phyloP scores from a whole-genome alignment of 345 rosid species.

The Eucalyptus tenuipes region DNA sequence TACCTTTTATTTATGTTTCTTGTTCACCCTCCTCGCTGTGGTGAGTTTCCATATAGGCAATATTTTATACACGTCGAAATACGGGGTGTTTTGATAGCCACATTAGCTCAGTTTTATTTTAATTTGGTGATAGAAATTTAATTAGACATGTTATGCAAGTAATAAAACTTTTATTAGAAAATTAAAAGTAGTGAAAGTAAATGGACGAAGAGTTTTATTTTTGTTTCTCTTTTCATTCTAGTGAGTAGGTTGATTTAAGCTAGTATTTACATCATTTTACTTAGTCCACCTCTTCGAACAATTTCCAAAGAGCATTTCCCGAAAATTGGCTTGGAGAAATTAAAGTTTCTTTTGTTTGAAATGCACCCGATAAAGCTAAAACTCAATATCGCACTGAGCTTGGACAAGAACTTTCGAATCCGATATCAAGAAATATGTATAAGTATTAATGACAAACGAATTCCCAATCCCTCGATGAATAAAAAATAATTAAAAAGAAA shows the following conservation, averaged over 20 bases:
- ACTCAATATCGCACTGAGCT: background rate
- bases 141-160: background rate
- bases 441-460: background rate
- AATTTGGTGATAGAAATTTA: background rate
- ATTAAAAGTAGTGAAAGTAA: background rate
- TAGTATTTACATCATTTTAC: background rate
- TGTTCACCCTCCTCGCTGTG: background rate
- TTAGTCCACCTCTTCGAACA: background rate
- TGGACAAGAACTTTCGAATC: background rate
- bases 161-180: background rate
- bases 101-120: no score
- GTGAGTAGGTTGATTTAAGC: background rate
- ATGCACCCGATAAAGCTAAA: background rate
- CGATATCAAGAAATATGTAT: fast-evolving
- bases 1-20: background rate
- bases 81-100: background rate
- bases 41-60: background rate
- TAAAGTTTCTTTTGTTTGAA: background rate
- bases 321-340: background rate
- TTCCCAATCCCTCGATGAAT: background rate
- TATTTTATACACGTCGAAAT: background rate
- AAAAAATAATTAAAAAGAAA: background rate
- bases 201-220: background rate
- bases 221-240: background rate
- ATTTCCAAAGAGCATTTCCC: background rate